phyloP scores from a whole-genome alignment of 148 eudicot genomes.

The Polygonum maritimum region DNA sequence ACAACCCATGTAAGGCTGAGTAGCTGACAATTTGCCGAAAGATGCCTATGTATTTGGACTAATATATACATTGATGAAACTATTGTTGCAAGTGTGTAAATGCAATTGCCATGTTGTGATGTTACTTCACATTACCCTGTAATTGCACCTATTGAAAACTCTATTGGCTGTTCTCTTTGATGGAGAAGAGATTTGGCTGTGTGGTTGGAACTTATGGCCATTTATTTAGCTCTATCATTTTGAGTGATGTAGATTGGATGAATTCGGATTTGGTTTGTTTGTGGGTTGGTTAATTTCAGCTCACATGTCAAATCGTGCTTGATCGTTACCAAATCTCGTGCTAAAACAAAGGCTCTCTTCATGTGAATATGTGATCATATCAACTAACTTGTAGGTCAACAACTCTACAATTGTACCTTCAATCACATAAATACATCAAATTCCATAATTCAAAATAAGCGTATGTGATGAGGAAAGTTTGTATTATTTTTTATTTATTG shows the following conservation, averaged over 20 bases:
- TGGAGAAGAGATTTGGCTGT: not conserved
- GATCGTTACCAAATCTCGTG: not conserved
- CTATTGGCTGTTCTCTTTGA: not conserved
- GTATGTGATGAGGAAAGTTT: too few relatives aligned
- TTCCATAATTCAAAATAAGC: too few relatives aligned
- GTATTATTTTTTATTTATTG: too few relatives aligned
- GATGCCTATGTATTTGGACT: not conserved
- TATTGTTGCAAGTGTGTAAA: not conserved
- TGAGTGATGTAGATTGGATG: not conserved
- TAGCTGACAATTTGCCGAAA: not conserved
- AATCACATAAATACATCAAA: too few relatives aligned
- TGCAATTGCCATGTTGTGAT: not conserved
- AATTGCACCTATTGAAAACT: not conserved
- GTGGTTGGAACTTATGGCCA: not conserved
- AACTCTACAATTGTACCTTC: too few relatives aligned
- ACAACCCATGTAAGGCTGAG: conserved; percentile 61
- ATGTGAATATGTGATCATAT: too few relatives aligned
- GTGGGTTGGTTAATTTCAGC: not conserved
- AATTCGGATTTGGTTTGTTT: not conserved
- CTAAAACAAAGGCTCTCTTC: too few relatives aligned
- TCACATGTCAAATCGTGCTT: not conserved
- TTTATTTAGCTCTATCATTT: not conserved
- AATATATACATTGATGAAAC: not conserved
- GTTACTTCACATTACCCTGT: not conserved
- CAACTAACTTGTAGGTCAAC: too few relatives aligned